Evolutionary conservation across 768 basidiomycete species (phyloP), one percentile per base, ranked within the genome.

Genomic region (Naganishia kalamii): DNA sequence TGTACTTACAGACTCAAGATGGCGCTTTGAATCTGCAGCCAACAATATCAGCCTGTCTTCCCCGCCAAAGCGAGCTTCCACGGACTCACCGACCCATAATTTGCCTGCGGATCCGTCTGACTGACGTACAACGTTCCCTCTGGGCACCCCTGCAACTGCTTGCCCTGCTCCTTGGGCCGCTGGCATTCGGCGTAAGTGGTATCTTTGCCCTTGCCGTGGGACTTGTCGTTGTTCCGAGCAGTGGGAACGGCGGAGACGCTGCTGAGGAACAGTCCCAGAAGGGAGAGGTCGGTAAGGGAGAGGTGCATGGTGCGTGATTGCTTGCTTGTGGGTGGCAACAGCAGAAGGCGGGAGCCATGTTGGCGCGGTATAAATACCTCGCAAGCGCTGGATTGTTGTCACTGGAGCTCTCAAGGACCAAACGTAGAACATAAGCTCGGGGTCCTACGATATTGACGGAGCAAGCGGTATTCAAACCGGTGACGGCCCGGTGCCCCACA

Each of bases 41-140:
- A 19, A 32, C 17, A 3, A 13, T 30, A 11, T 29, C 30, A 29
- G 30, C 3, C 29, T 6, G 69, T 81, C 15, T 71, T 78, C 51
- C 85, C 87, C 23, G 80, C 63, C 0, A 37, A 35, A 29, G 4
- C 8, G 23, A n/a, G 35, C 4, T 2, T 27, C 44, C 5, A 13
- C 59, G 49, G 7, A 32, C 48, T 49, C 27, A 68, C 65, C 0
- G 60, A 50, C 19, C 70, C 70, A 27, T 54, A 71, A 1, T 33
- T 46, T 3, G 85, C 82, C 52, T 75, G 74, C 0, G 72, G 63
- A 70, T 86, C 82, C 5, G 73, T 82, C 35, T 73, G 65, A 46
- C 85, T 86, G 25, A 87, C 86, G 63, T 82, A 86, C 3, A 87
- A 74, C 0, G 85, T 87, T 11, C 84, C 85, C 5, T 65, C 19